Evolutionary conservation across 164 flowering plant species (phyloP).

Genomic region (Nymphaea thermarum): DNA sequence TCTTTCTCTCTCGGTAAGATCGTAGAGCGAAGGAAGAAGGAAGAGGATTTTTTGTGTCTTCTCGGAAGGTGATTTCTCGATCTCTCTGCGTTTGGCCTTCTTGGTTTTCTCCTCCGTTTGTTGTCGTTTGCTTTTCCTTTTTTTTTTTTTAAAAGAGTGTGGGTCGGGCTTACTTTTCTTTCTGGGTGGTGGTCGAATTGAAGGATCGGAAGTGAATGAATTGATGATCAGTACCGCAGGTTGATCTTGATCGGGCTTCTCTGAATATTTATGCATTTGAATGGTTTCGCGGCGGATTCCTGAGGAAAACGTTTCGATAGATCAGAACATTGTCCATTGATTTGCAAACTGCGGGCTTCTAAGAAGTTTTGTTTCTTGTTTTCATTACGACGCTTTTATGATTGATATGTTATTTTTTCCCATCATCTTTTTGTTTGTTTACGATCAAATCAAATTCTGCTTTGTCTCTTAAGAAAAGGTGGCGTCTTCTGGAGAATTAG

Average conservation of each 20-base stretch:
- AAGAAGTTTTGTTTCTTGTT: no score
- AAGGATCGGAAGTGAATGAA: neutral
- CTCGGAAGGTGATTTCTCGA: neutral
- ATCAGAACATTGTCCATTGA: neutral
- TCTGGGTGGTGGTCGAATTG: neutral
- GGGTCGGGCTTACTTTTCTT: neutral
- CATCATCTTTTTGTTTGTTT: neutral
- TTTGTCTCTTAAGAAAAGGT: no score
- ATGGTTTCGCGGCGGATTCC: neutral
- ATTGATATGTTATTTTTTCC: no score
- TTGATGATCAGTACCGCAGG: neutral
- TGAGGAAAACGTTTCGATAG: neutral
- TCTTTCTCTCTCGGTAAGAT: neutral
- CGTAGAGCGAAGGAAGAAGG: no score
- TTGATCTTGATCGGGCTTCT: neutral
- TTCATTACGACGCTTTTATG: neutral
- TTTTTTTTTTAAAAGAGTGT: no score
- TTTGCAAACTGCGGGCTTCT: neutral
- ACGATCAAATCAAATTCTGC: no score
- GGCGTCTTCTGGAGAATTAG: no score
- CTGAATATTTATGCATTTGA: neutral
- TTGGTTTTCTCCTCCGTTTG: neutral
- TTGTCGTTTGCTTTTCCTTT: no score
- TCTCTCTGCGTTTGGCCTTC: neutral
- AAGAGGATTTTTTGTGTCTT: neutral